These are phyloP conservation scores for Clavispora fructus DNA, from an alignment of 805 yeast species.

Conservation along the genomic window DNA sequence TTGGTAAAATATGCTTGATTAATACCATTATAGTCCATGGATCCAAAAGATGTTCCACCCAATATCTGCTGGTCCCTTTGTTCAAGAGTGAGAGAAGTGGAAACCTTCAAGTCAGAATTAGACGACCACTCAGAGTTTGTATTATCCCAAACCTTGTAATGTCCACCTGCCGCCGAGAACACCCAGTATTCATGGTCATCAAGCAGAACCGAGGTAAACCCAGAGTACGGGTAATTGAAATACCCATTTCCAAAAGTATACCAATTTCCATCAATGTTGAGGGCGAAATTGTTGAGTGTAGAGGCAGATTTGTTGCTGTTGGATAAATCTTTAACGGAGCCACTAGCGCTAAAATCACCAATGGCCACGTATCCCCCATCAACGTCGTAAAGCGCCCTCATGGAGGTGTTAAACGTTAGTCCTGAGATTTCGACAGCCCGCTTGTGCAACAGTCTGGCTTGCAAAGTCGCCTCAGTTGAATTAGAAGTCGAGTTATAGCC, in stretches of 20 bases:
- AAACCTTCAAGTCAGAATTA: conserved; percentile 22
- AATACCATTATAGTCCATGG: conserved; percentile 25
- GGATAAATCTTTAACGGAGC: conserved; percentile 23
- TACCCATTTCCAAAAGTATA: conserved; percentile 35
- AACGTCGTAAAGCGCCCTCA: conserved; percentile 18
- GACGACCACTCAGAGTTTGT: conserved; percentile 29
- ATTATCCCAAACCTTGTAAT: conserved; percentile 38
- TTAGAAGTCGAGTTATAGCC: conserved; percentile 30
- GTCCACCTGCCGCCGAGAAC: conserved; percentile 23
- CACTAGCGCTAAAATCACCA: conserved; percentile 26
- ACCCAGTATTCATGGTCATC: conserved; percentile 37
- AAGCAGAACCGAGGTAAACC: conserved; percentile 32
- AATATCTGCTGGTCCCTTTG: conserved; percentile 25
- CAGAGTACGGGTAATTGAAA: conserved; percentile 18
- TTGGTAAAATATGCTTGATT: conserved; percentile 24
- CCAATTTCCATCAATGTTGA: conserved; percentile 37
- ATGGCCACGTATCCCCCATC: conserved; percentile 21
- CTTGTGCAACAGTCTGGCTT: conserved; percentile 9
- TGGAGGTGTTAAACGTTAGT: conserved; percentile 25
- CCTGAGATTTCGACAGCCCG: conserved; percentile 20
- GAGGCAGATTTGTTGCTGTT: conserved; percentile 20
- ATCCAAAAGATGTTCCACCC: conserved; percentile 29
- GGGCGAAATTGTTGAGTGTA: conserved; percentile 31
- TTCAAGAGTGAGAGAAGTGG: conserved; percentile 20
- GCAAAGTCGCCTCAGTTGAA: conserved; percentile 16